A percentile compares a stretch with the other conserved stretches of the same genome.
These are phyloP conservation scores for Hypomontagnella submonticulosa DNA, from an alignment of 495 filamentous ascomycete genomes.

Conservation along the genomic window DNA sequence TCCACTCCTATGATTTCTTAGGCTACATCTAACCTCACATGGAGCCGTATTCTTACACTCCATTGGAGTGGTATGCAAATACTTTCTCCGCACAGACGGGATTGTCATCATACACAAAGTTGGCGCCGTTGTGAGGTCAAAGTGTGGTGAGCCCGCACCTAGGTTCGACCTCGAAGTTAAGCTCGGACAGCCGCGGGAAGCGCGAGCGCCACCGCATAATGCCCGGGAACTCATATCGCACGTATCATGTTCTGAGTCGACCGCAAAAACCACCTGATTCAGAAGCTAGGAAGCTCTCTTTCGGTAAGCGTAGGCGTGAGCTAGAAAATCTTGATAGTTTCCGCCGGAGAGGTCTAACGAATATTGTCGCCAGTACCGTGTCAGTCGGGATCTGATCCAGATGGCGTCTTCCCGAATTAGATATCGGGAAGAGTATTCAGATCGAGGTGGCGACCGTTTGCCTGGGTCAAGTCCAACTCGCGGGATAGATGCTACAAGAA, in stretches of 20 bases:
- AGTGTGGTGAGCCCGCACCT: background rate
- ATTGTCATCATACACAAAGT: background rate
- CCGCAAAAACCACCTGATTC: background rate
- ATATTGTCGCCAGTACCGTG: background rate
- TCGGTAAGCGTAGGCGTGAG: background rate
- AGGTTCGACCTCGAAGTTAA: constrained; percentile 5
- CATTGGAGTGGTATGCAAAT: background rate
- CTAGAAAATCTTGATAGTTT: background rate
- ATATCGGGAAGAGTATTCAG: too few relatives aligned
- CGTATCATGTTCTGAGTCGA: constrained; percentile 31
- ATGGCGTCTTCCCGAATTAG: too few relatives aligned
- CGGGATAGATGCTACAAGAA: too few relatives aligned
- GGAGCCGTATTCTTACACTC: background rate
- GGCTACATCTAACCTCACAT: background rate
- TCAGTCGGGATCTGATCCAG: background rate
- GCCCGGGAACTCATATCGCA: constrained; percentile 40
- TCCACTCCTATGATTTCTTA: background rate
- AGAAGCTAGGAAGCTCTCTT: background rate
- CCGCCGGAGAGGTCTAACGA: background rate
- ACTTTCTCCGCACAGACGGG: background rate
- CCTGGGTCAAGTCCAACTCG: too few relatives aligned
- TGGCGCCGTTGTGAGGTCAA: background rate
- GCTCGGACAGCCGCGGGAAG: constrained; percentile 29
- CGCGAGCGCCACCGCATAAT: constrained; percentile 33
- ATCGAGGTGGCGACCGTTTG: too few relatives aligned